These are phyloP conservation scores for Ascochyta lentis DNA, from an alignment of 2,329 filamentous ascomycete species.

Conservation along the genomic window DNA sequence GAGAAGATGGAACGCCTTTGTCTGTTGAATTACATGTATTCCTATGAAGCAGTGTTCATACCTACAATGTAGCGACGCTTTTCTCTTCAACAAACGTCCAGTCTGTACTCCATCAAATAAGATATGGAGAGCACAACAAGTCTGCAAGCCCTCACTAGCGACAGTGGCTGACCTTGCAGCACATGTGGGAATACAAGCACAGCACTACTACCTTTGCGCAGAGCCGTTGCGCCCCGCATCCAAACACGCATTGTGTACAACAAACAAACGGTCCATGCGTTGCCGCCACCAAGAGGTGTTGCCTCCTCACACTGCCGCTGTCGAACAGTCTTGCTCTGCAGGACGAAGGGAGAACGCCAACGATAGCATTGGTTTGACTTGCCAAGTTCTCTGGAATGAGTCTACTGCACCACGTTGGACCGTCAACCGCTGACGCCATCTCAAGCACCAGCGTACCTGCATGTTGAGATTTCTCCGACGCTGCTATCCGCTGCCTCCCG, in stretches of 20 bases:
- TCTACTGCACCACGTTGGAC: slow-evolving; percentile 17
- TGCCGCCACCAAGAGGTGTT: slow-evolving; percentile 12
- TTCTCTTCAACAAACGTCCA: neutral
- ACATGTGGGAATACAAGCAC: slow-evolving; percentile 21
- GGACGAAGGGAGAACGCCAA: slow-evolving; percentile 20
- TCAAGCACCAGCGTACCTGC: slow-evolving; percentile 7
- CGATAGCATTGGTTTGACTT: slow-evolving; percentile 15
- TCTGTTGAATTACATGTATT: neutral
- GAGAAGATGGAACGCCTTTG: neutral
- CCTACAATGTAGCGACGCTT: neutral
- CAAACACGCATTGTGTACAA: slow-evolving; percentile 32
- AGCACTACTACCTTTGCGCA: slow-evolving; percentile 22
- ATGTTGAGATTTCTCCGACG: slow-evolving; percentile 8
- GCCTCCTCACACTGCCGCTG: slow-evolving; percentile 5
- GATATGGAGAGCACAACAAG: slow-evolving; percentile 17
- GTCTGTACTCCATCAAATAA: slow-evolving; percentile 9
- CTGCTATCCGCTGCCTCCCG: slow-evolving; percentile 17
- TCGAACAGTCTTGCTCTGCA: slow-evolving; percentile 22
- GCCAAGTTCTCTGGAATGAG: slow-evolving; percentile 36
- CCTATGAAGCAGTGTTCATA: neutral
- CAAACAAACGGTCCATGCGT: slow-evolving; percentile 13
- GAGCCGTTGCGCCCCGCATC: slow-evolving; percentile 27
- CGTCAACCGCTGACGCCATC: slow-evolving; percentile 7
- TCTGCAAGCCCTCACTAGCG: slow-evolving; percentile 7
- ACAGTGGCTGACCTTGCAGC: slow-evolving; percentile 31